phyloP scores from a whole-genome alignment of 2,329 filamentous ascomycete genomes.

The Fusarium compactum region DNA sequence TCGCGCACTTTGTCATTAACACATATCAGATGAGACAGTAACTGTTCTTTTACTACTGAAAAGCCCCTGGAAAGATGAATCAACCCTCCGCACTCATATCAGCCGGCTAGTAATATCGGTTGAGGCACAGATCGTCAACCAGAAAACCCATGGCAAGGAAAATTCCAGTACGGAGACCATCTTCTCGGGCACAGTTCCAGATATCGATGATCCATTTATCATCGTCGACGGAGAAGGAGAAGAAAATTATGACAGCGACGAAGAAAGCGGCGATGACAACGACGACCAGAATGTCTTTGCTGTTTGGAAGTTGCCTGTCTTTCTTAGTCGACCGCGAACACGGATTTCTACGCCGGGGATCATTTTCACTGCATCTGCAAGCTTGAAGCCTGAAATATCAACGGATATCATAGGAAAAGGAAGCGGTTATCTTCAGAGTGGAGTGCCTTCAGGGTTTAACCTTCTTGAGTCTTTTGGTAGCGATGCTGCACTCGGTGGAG shows the following conservation, averaged over 20 bases:
- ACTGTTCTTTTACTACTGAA: slow-evolving; percentile 76
- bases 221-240: slow-evolving; percentile 58
- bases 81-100: slow-evolving; percentile 68
- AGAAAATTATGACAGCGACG: slow-evolving; percentile 51
- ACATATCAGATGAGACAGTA: slow-evolving; percentile 75
- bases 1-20: slow-evolving; percentile 54
- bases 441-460: slow-evolving; percentile 77
- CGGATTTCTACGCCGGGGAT: slow-evolving; percentile 75
- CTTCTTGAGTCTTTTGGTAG: slow-evolving; percentile 79
- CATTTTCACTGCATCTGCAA: slow-evolving; percentile 72
- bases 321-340: slow-evolving; percentile 70
- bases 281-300: slow-evolving; percentile 61
- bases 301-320: slow-evolving; percentile 71
- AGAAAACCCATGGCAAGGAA: slow-evolving; percentile 62
- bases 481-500: slow-evolving; percentile 72
- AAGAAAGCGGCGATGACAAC: slow-evolving; percentile 39
- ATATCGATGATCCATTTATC: slow-evolving; percentile 64
- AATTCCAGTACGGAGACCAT: slow-evolving; percentile 68
- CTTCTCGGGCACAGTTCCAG: slow-evolving; percentile 65
- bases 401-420: slow-evolving; percentile 48
- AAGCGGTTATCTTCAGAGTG: slow-evolving; percentile 76
- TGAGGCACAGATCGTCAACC: slow-evolving; percentile 74
- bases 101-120: slow-evolving; percentile 73
- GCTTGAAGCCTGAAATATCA: slow-evolving; percentile 63
- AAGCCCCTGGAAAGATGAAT: slow-evolving; percentile 70